Conservation (phyloP, 176 grass and related monocot genomes). For the Tillandsia leiboldiana region DNA sequence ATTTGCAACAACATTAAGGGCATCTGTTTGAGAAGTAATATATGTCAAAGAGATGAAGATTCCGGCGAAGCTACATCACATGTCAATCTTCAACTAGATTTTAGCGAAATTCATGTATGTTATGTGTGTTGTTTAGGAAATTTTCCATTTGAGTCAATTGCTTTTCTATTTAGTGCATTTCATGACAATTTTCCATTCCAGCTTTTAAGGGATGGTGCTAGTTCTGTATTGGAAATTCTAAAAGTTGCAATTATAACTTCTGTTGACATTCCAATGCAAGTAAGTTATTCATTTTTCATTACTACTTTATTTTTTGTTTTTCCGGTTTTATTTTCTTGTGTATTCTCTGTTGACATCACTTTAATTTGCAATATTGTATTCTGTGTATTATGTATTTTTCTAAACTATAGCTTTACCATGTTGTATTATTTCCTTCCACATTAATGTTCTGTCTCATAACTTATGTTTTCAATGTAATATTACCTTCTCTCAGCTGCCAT, state of each 20-base stretch:
- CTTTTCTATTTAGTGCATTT: constrained; percentile 24
- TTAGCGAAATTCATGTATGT: constrained; percentile 72
- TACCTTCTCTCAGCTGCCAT: constrained; percentile 33
- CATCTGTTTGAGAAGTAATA: constrained; percentile 50
- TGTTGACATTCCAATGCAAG: constrained; percentile 72
- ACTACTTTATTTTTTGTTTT: constrained; percentile 6
- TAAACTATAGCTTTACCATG: no score
- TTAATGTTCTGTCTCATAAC: no score
- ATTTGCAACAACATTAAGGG: constrained; percentile 59
- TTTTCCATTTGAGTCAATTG: constrained; percentile 12
- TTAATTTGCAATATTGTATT: not conserved
- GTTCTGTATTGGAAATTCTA: constrained; percentile 65
- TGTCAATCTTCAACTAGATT: constrained; percentile 54
- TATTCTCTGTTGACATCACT: not conserved
- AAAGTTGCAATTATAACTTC: constrained; percentile 52
- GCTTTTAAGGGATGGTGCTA: constrained; percentile 69
- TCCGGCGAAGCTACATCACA: constrained; percentile 41
- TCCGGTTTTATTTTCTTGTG: constrained; percentile 2
- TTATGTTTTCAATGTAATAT: constrained; percentile 8
- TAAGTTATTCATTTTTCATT: constrained; percentile 28
- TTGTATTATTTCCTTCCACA: no score
- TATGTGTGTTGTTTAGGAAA: constrained; percentile 8
- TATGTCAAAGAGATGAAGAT: constrained; percentile 37
- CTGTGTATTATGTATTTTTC: not conserved
- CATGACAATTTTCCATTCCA: constrained; percentile 40